phyloP scores from a whole-genome alignment of 495 filamentous ascomycete genomes.

The Aspergillus haitiensis region DNA sequence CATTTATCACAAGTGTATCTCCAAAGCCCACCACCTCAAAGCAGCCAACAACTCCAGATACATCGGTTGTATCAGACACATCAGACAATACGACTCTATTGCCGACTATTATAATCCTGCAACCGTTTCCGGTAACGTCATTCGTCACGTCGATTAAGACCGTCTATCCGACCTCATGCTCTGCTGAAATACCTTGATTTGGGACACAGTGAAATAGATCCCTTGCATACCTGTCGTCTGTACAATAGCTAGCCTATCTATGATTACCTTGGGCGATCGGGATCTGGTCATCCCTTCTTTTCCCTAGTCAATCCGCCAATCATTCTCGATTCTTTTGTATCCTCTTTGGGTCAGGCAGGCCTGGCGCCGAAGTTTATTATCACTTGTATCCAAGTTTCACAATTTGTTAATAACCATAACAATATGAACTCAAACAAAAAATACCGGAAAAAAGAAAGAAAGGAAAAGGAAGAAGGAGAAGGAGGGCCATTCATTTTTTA shows the following conservation, averaged over 20 bases:
- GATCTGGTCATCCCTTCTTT: neutral
- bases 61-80: too few species aligned
- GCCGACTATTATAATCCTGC: neutral
- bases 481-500: too few species aligned
- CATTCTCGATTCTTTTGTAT: neutral
- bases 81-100: slow-evolving; percentile 1
- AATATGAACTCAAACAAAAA: too few species aligned
- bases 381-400: too few species aligned
- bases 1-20: neutral
- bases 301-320: too few species aligned
- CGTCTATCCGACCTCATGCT: slow-evolving; percentile 10
- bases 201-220: neutral
- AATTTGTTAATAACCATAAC: too few species aligned
- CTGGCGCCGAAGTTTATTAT: too few species aligned
- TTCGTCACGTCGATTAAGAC: slow-evolving; percentile 28
- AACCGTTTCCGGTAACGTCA: slow-evolving; percentile 12
- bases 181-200: too few species aligned
- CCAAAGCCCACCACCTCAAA: neutral
- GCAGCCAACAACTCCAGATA: too few species aligned
- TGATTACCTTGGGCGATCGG: neutral
- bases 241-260: neutral
- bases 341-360: neutral
- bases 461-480: too few species aligned
- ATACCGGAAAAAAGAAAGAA: too few species aligned
- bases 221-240: slow-evolving; percentile 8